A percentile compares a stretch with the other conserved stretches of the same genome.
Conservation (phyloP, 2,329 filamentous ascomycete species). For the Teratosphaeria zuluensis region DNA sequence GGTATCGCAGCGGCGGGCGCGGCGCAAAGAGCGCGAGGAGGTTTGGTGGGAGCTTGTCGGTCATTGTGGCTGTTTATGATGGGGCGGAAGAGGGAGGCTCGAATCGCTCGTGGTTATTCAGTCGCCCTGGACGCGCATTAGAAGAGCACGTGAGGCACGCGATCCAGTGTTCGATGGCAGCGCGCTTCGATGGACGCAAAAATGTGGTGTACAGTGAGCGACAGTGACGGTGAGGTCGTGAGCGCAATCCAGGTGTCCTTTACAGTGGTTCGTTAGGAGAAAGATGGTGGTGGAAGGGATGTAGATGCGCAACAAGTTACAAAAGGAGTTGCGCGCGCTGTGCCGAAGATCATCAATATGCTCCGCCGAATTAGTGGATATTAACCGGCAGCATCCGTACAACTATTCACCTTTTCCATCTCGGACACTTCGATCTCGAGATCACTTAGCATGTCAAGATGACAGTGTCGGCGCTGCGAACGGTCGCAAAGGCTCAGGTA, state of each 20-base stretch:
- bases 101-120: background rate
- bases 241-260: background rate
- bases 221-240: background rate
- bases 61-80: slow-evolving; percentile 53
- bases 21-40: slow-evolving; percentile 90
- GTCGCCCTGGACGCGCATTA: background rate
- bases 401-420: background rate
- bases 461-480: slow-evolving; percentile 42
- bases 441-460: slow-evolving; percentile 22
- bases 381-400: background rate
- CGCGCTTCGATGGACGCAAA: background rate
- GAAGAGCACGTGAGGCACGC: background rate
- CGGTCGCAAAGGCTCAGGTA: slow-evolving; percentile 49
- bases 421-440: background rate
- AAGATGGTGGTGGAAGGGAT: background rate
- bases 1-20: slow-evolving; percentile 81
- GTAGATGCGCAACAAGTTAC: background rate
- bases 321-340: background rate
- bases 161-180: background rate
- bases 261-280: background rate
- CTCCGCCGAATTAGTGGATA: background rate
- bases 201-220: background rate
- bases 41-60: slow-evolving; percentile 89
- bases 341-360: background rate
- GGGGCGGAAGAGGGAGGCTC: background rate